Base-by-base conservation (phyloP, 805 yeast species). In the Lipomyces starkeyi region DNA sequence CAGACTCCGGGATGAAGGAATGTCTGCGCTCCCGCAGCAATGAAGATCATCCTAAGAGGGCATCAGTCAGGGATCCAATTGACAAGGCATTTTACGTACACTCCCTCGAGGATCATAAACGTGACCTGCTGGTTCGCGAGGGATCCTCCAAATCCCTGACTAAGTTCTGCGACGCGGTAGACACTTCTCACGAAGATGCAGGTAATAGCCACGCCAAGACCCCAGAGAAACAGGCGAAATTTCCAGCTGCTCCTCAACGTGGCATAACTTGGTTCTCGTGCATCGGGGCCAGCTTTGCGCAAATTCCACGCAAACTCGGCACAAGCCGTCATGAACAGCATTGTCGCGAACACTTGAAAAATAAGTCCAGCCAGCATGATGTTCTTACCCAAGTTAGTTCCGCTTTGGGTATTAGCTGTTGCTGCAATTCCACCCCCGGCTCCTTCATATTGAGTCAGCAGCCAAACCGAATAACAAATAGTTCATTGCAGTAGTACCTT, bases 361-460 rank as follows among this genome's bases (percentile, higher is more conserved):
- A 13, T 49, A 22, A 57, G 47, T n/a, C 59, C 59, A 4, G 47
- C 59, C 3, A 57, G 22, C 59, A 57, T 57, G 22, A 57, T 57
- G 47, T 27, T 9, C 22, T 29, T 57, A 9, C 59, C 59, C 11
- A 6, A 3, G 8, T 57, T 17, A 20, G 11, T 25, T 22, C 40
- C 20, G 37, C 47, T 29, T n/a, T 57, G 40, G 2, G 40, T 29
- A 35, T 25, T 25, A 34, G 59, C 59, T 17, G 59, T 14, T 11
- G 59, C 59, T 57, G 59, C 59, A 29, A 57, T 27, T 9, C 37
- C 59, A 17, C 59, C 59, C 2, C 59, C 59, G 47, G 59, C 52
- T n/a, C 32, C 58, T 55, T 17, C 6, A 49, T 17, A 17, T 49
- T 6, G 54, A 49, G 54, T 49, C 17, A 49, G 54, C 54, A 17